Percentiles rank a stretch among this genome's conserved stretches.
Evolutionary conservation across 345 rosid genomes (phyloP).

Genomic region (Pistacia vera): DNA sequence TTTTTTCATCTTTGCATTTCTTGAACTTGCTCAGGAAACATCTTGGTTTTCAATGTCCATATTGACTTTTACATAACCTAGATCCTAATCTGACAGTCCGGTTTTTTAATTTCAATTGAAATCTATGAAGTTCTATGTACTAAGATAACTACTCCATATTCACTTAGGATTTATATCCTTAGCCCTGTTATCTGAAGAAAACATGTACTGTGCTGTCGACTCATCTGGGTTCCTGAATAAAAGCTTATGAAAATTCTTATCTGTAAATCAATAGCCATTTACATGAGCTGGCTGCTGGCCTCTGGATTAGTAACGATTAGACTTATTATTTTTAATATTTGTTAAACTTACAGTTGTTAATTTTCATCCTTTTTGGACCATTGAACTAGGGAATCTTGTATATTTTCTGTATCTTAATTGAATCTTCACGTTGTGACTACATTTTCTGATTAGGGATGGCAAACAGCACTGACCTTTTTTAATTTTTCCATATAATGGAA

Average conservation of each 20-base stretch:
- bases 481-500: not conserved
- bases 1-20: not conserved
- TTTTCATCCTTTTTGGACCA: not conserved
- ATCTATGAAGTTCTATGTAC: too few species aligned
- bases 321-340: not conserved
- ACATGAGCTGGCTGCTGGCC: not conserved
- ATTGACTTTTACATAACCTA: not conserved
- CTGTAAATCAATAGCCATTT: not conserved
- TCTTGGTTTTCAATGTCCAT: not conserved
- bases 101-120: too few species aligned
- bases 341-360: not conserved
- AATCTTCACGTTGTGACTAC: not conserved
- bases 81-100: too few species aligned
- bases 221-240: not conserved
- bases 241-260: not conserved
- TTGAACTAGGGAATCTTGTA: not conserved
- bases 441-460: not conserved
- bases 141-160: not conserved
- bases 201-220: not conserved
- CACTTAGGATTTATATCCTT: not conserved
- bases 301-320: not conserved
- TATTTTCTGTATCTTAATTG: not conserved
- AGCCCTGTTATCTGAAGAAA: not conserved
- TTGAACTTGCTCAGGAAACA: not conserved
- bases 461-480: not conserved